A percentile compares a stretch with the other conserved stretches of the same genome.
Evolutionary conservation across 345 rosid genomes (phyloP).

Genomic region (Trapa incisa): DNA sequence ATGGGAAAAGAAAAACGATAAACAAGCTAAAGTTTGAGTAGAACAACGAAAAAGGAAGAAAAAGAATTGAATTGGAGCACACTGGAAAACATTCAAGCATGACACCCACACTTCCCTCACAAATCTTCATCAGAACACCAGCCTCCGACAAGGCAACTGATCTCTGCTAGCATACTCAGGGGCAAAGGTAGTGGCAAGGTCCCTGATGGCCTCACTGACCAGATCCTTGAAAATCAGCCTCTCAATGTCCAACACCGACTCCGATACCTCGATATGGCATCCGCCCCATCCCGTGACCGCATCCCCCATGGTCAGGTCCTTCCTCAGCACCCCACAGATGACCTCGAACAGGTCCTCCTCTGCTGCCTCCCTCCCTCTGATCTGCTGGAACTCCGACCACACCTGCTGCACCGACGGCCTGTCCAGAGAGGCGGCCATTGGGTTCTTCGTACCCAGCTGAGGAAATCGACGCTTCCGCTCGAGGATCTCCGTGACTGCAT

Average conservation of each 20-base stretch:
- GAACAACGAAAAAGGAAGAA: background rate
- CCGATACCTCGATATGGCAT: conserved; percentile 54
- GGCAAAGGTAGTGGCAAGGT: conserved; percentile 30
- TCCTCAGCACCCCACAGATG: conserved; percentile 57
- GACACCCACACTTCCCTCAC: background rate
- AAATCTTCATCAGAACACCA: conserved; percentile 54
- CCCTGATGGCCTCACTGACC: conserved; percentile 64
- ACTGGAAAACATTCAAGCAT: background rate
- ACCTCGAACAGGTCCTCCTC: conserved; percentile 51
- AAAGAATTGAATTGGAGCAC: background rate
- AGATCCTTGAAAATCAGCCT: conserved; percentile 74
- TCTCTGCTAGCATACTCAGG: conserved; percentile 12
- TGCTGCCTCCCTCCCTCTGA: conserved; percentile 34
- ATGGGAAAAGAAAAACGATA: background rate
- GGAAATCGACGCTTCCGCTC: conserved; percentile 36
- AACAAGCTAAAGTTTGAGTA: background rate
- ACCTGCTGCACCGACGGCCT: conserved; percentile 30
- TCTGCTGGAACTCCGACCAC: conserved; percentile 55
- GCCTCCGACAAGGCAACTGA: conserved; percentile 39
- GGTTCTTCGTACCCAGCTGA: conserved; percentile 31
- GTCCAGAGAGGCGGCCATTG: conserved; percentile 3
- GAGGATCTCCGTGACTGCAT: conserved; percentile 51
- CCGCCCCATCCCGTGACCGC: conserved; percentile 46
- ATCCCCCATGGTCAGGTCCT: conserved; percentile 56
- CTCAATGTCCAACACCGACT: conserved; percentile 62